A percentile compares a stretch with the other conserved stretches of the same genome.
Conservation (phyloP, 345 rosid species). For the Clausena lansium region DNA sequence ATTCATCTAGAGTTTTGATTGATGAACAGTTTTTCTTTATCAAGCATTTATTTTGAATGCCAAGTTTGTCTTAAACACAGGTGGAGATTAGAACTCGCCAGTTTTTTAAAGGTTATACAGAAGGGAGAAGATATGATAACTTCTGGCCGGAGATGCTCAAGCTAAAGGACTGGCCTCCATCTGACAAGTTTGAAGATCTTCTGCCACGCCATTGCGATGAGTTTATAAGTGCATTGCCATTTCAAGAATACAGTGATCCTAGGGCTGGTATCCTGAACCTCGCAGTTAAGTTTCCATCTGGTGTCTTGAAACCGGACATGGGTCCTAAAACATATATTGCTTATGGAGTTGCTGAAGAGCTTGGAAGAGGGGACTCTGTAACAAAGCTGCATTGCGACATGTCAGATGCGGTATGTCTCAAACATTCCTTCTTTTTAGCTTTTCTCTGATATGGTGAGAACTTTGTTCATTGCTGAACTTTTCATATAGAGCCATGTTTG, state of each 20-base stretch:
- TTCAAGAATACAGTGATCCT: constrained; percentile 78
- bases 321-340: constrained; percentile 96
- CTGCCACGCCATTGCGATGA: constrained; percentile 94
- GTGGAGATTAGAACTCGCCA: constrained; percentile 60
- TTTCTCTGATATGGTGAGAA: not conserved
- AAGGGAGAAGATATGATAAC: constrained; percentile 70
- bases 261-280: constrained; percentile 73
- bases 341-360: constrained; percentile 70
- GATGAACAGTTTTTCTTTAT: not conserved
- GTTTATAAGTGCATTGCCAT: constrained; percentile 75
- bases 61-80: constrained; percentile 35
- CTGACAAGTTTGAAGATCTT: constrained; percentile 76
- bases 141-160: constrained; percentile 95
- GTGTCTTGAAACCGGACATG: constrained; percentile 70
- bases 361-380: constrained; percentile 93
- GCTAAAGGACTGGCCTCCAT: constrained; percentile 98
- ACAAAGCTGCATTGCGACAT: constrained; percentile 93
- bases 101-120: constrained; percentile 75
- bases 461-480: not conserved
- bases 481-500: not conserved
- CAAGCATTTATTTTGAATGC: not conserved
- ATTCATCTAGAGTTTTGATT: not conserved
- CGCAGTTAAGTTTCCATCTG: constrained; percentile 67
- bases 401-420: constrained; percentile 80
- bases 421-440: not conserved